Base-by-base conservation (phyloP, 2,329 filamentous ascomycete genomes). In the Epichloe bromicola region DNA sequence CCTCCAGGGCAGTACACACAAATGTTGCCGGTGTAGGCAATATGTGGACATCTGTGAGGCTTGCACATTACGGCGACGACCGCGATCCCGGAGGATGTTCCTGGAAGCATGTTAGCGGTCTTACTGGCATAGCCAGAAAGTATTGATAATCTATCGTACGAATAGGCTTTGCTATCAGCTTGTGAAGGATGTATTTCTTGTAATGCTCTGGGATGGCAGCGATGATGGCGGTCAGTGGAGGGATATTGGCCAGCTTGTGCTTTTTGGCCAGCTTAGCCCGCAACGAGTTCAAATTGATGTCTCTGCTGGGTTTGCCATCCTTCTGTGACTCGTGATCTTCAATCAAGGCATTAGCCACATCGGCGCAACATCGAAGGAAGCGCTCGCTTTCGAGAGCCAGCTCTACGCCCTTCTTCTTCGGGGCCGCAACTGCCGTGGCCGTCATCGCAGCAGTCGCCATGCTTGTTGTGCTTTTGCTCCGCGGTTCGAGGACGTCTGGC, bases 51-150 rank as follows among this genome's bases (percentile, higher is more conserved):
- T 64, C 93, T 79, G 67, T 98, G 93, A 23, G 93, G 93, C 69
- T 98, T 98, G 78, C 93, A 97, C 93, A 98, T 98, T 59, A 98
- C 94, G 42, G 94, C 93, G 45, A 98, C 93, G 8, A 98, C 93
- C 2, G 93, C 93, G 60, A 98, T 98, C 52, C 93, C 93, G 49
- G 90, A 96, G 0, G 91, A 95, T 15, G 91, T 96, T 60, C 88
- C 82, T 87, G 57, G n/a, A 48, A 36, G 34, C 39, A 14, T 20
- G 53, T 60, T 40, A 59, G 51, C 20, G 34, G 10, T 10, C 10
- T 39, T 23, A 15, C 3, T 10, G 8, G 15, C 5, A 15, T 11
- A 12, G 4, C 6, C n/a, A 3, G 3, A 19, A 1, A 8, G 14
- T 15, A 20, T 11, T 30, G 17, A 15, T n/a, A n/a, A 5, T 51